phyloP scores from a whole-genome alignment of 1,284 basidiomycete species.

The Cutaneotrichosporon dermatis region DNA sequence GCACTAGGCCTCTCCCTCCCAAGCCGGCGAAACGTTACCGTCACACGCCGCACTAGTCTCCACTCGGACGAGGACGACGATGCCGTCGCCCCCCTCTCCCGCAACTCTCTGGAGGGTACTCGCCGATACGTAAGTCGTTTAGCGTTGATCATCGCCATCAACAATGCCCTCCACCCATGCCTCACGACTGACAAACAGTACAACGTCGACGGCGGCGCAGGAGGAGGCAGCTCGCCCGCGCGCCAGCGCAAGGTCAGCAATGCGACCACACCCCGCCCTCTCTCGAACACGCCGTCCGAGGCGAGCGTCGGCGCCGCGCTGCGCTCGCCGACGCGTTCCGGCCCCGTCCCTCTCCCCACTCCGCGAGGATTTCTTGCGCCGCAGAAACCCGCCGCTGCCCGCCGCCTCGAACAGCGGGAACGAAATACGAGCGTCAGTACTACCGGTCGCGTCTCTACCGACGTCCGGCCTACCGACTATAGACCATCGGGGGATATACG shows the following conservation, averaged over 20 bases:
- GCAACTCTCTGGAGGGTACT: conserved; percentile 20
- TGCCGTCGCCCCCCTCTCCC: conserved; percentile 14
- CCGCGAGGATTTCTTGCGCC: conserved; percentile 39
- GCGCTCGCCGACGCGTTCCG: conserved; percentile 26
- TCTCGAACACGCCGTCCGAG: conserved; percentile 18
- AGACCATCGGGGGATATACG: conserved; percentile 4
- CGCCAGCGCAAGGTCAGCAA: conserved; percentile 6
- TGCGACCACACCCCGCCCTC: conserved; percentile 13
- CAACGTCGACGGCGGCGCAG: conserved; percentile 2
- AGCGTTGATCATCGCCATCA: too few relatives aligned
- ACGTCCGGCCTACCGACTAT: neutral
- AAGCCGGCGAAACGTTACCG: conserved; percentile 16
- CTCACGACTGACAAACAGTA: neutral
- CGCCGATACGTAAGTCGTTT: conserved; percentile 19
- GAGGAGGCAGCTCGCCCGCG: neutral
- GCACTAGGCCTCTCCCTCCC: conserved; percentile 17
- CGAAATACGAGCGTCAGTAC: conserved; percentile 19
- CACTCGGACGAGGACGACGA: conserved; percentile 20
- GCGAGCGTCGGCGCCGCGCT: conserved; percentile 8
- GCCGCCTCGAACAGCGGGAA: conserved; percentile 32
- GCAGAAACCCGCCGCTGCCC: conserved; percentile 39
- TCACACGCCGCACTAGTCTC: conserved; percentile 13
- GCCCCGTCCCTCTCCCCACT: conserved; percentile 32
- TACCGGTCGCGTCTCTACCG: conserved; percentile 5
- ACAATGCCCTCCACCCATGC: too few relatives aligned